Percentiles rank a stretch among this genome's conserved stretches.
phyloP scores from a whole-genome alignment of 2,329 filamentous ascomycete species.

The Rutstroemia sp. region DNA sequence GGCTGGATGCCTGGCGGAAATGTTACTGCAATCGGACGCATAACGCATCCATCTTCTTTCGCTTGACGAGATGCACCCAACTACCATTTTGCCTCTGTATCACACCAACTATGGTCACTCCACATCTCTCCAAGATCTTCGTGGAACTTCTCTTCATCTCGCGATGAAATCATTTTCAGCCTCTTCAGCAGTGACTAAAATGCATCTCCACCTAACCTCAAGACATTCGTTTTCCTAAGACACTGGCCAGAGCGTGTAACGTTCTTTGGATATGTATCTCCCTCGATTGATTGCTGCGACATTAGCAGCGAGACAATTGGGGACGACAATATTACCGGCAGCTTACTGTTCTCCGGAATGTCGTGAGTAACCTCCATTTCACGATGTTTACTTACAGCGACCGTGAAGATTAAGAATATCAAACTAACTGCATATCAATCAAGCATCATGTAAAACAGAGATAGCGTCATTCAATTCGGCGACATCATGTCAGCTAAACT shows the following conservation, averaged over 20 bases:
- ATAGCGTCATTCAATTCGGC: conserved; percentile 12
- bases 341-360: conserved; percentile 22
- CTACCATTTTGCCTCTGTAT: neutral
- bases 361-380: conserved; percentile 16
- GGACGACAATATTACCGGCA: conserved; percentile 12
- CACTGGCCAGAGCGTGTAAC: conserved; percentile 10
- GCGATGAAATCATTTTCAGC: conserved; percentile 11
- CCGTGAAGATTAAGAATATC: neutral
- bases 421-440: too few relatives aligned
- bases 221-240: conserved; percentile 13
- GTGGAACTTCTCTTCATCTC: neutral
- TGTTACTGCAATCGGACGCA: neutral
- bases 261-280: conserved; percentile 16
- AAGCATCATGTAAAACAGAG: conserved; percentile 20
- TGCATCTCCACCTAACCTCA: conserved; percentile 13
- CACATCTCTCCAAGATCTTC: neutral
- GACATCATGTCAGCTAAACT: conserved; percentile 18
- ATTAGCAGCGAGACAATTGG: conserved; percentile 15
- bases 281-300: conserved; percentile 15
- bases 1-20: neutral
- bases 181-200: conserved; percentile 15
- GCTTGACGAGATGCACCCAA: neutral
- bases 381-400: neutral
- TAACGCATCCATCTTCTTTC: neutral
- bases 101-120: neutral